Base-by-base conservation (phyloP, 768 basidiomycete species). In the Leccinum subgranulosum region DNA sequence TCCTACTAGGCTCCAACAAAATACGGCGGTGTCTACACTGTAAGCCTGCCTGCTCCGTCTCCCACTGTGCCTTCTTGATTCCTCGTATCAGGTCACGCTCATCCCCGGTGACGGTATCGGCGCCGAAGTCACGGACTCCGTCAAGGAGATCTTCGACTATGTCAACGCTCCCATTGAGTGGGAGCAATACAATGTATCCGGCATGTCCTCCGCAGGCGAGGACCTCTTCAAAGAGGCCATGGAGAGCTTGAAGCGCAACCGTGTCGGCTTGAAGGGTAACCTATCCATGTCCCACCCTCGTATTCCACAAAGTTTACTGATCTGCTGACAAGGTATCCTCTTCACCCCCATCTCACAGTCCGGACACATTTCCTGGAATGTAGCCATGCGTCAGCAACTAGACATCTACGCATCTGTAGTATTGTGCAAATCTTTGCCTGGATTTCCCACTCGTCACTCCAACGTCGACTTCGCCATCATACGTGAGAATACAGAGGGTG, bases 381-480 rank as follows among this genome's bases (percentile, higher is more conserved):
- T 99, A 58, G 97, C 97, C 61, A 98, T 99, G 94, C 90, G 97
- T 64, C 96, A 98, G 73, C 92, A 96, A 71, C 90, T 99, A 62
- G 97, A 99, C 75, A 98, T 99, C 65, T 99, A 98, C 74, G 97
- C 97, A 23, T 98, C 96, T 10, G 91, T 98, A 65, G 94, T 98
- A 53, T 83, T 98, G 53, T 98, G 96, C 87, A 98, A 98, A 77
- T 94, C 96, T 48, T 85, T 98, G 52, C 92, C 94, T 12, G 97
- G 97, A 53, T 86, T 93, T 77, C 90, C 95, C 45, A 98, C 97
- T 36, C 90, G 97, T 61, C 97, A 99, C 76, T 80, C 85, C 59
- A 91, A 96, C 70, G 97, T 99, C 70, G 96, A 99, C 77, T 97
- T 98, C 73, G 95, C 92, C 68, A 95, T 99, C 75, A 98, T 99